These are phyloP conservation scores for Cercophora scortea DNA, from an alignment of 495 filamentous ascomycete species.

Conservation along the genomic window DNA sequence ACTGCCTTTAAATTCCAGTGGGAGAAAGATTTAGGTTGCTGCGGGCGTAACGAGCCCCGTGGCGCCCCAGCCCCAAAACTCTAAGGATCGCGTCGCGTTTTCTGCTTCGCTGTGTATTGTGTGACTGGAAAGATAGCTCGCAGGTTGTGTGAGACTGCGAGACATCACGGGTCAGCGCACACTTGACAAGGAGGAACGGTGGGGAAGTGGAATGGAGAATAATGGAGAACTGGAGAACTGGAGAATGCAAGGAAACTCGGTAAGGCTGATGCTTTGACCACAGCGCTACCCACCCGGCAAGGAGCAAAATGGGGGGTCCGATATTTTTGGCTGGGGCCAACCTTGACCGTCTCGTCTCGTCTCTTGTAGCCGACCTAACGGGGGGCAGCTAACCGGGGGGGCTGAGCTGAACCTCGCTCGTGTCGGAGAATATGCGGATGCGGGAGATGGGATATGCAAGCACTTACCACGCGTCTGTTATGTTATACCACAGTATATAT, in stretches of 20 bases:
- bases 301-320: conserved; percentile 3
- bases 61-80: not conserved
- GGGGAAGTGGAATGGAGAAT: not conserved
- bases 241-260: conserved; percentile 9
- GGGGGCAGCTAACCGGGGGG: not conserved
- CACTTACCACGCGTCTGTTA: not conserved
- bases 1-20: not conserved
- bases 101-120: not conserved
- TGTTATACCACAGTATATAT: not conserved
- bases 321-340: conserved; percentile 7
- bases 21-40: not conserved
- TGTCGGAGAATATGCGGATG: not conserved
- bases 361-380: not conserved
- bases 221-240: conserved; percentile 5
- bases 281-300: not conserved
- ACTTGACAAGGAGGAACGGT: conserved; percentile 6
- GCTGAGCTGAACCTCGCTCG: not conserved
- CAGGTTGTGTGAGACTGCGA: conserved; percentile 3
- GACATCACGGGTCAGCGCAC: conserved; percentile 11
- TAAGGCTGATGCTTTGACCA: conserved; percentile 23
- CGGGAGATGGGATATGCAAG: not conserved
- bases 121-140: not conserved
- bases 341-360: not conserved
- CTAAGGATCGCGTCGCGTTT: too few species aligned
- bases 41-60: conserved; percentile 1